Evolutionary conservation across 192 early-diverging fungal genomes (phyloP), one percentile per base, ranked within the genome.

Genomic region (Endogone sp.): DNA sequence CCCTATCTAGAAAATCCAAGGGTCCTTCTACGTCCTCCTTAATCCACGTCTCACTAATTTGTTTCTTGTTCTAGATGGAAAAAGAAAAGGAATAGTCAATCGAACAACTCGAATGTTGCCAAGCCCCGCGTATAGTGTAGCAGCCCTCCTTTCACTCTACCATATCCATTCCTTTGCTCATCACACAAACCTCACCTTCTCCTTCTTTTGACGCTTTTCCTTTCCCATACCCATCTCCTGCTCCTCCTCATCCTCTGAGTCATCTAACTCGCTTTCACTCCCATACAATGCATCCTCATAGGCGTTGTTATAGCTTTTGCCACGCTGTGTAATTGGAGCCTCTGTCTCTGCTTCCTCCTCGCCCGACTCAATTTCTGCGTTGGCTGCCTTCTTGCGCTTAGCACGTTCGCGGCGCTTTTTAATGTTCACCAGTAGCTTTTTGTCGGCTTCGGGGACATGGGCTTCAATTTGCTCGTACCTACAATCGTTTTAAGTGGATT

Each of bases 201-300:
- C 37, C 16, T n/a, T n/a, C n/a, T 49, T 49, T 49, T 49, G 37
- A 6, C 37, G 6, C 37, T 49, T 49, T 16, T 49, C 37, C 37
- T 49, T 49, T 16, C 37, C 37, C 16, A 16, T 16, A 49, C 1
- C 37, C 37, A n/a, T 62, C 49, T 80, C 87, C 30, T 78, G 49
- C 20, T 25, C 85, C 8, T 77, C 77, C 20, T 88, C 88, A 32
- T 89, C 90, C 24, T 92, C 94, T 55, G 85, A 87, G 65, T 87
- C 88, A 54, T 89, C 90, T 49, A 95, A 77, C 69, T 99, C 97
- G 81, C 93, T 95, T 71, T 97, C 97, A 73, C 87, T 90, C 28
- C 94, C 96, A 67, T 96, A 94, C 29, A 99, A 68, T 8, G 93
- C 92, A 69, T 98, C 93, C 72, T 98, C 95, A 71, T 89, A 93